Conservation (phyloP, 2,329 filamentous ascomycete species). For the Blumeriella jaapii region DNA sequence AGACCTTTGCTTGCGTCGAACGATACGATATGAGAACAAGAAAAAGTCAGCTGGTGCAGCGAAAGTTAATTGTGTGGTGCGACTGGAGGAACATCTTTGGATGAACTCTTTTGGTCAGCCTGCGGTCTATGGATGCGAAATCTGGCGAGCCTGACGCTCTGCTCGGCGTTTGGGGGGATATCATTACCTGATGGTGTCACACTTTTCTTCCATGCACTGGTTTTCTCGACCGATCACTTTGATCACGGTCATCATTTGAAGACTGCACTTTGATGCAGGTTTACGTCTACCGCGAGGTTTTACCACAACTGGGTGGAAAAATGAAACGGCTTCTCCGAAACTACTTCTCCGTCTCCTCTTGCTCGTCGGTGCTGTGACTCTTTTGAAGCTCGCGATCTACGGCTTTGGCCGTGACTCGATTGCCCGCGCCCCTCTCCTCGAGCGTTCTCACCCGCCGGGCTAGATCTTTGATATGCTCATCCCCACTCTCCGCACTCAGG, state of each 20-base stretch:
- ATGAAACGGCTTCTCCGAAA: slow-evolving; percentile 23
- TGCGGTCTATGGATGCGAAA: slow-evolving; percentile 27
- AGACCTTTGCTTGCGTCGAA: slow-evolving; percentile 20
- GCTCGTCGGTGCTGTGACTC: slow-evolving; percentile 41
- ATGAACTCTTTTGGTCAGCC: slow-evolving; percentile 18
- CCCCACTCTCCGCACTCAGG: slow-evolving; percentile 64
- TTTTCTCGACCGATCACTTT: slow-evolving; percentile 23
- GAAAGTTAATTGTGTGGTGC: slow-evolving; percentile 27
- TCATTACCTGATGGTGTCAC: slow-evolving; percentile 21
- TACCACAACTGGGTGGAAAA: slow-evolving; percentile 15
- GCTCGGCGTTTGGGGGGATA: slow-evolving; percentile 26
- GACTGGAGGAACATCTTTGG: slow-evolving; percentile 17
- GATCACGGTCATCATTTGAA: slow-evolving; percentile 23
- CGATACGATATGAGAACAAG: slow-evolving; percentile 22
- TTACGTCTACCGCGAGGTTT: slow-evolving; percentile 23
- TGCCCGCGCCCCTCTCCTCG: slow-evolving; percentile 28
- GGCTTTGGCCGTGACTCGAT: slow-evolving; percentile 12
- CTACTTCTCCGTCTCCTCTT: slow-evolving; percentile 44
- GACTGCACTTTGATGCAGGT: slow-evolving; percentile 21
- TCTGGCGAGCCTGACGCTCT: slow-evolving; percentile 24
- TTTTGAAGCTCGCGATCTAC: slow-evolving; percentile 31
- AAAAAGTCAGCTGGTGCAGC: slow-evolving; percentile 27
- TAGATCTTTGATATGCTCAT: slow-evolving; percentile 77
- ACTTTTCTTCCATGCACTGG: slow-evolving; percentile 19
- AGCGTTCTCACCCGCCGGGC: slow-evolving; percentile 59